Percentiles rank a stretch among this genome's conserved stretches.
These are phyloP conservation scores for Lactarius pseudohatsudake DNA, from an alignment of 768 basidiomycete species.

Conservation along the genomic window DNA sequence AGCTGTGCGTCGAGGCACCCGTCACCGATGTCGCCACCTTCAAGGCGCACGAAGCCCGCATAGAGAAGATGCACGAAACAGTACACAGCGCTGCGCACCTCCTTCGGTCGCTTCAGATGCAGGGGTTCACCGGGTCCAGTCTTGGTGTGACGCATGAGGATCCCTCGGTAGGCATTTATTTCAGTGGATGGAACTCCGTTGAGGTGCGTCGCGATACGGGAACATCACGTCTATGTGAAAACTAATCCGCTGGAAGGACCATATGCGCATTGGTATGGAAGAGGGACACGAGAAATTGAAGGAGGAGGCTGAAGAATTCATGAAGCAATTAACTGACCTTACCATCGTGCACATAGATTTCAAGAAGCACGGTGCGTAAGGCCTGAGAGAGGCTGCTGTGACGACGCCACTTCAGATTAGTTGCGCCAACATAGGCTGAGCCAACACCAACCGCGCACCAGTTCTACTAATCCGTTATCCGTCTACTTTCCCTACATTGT, in stretches of 20 bases:
- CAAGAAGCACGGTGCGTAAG: background rate
- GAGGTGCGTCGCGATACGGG: slow-evolving; percentile 8
- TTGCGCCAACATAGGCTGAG: background rate
- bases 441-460: background rate
- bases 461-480: background rate
- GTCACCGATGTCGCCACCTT: slow-evolving; percentile 8
- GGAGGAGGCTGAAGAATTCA: background rate
- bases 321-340: background rate
- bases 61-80: background rate
- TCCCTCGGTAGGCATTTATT: background rate
- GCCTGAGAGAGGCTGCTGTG: background rate
- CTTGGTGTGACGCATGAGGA: slow-evolving; percentile 3
- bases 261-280: background rate
- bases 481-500: background rate
- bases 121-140: background rate
- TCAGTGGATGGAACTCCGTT: slow-evolving; percentile 7
- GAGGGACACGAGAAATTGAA: background rate
- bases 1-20: background rate
- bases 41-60: background rate
- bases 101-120: slow-evolving; percentile 1
- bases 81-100: background rate
- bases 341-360: background rate
- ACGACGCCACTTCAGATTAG: background rate
- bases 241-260: background rate
- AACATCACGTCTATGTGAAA: background rate